A percentile compares a stretch with the other conserved stretches of the same genome.
Conservation (phyloP, 257 asterid genomes). For the Mitragyna speciosa region DNA sequence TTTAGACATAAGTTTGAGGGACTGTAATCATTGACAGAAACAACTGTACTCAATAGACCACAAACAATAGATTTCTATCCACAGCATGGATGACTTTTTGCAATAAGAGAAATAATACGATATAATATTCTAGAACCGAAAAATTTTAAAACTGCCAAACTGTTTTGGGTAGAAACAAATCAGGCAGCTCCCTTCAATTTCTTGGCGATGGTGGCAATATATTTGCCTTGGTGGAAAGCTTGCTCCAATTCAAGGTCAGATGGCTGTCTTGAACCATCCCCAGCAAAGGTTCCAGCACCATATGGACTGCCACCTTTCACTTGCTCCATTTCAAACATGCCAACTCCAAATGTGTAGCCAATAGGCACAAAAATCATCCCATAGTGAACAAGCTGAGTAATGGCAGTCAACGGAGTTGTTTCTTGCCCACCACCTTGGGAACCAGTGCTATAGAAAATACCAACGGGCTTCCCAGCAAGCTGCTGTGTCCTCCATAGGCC, state of each 20-base stretch:
- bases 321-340: conserved; percentile 75
- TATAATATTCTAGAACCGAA: not conserved
- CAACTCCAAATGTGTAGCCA: conserved; percentile 75
- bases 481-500: conserved; percentile 83
- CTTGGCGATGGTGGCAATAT: conserved; percentile 35
- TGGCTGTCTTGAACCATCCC: conserved; percentile 58
- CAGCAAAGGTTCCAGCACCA: conserved; percentile 82
- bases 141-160: conserved; percentile 18
- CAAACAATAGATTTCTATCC: conserved; percentile 3
- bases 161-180: conserved; percentile 5
- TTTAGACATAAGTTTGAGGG: conserved; percentile 9
- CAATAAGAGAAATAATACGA: conserved; percentile 18
- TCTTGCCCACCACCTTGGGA: conserved; percentile 91
- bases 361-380: conserved; percentile 78
- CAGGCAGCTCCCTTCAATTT: conserved; percentile 38
- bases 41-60: conserved; percentile 6
- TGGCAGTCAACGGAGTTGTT: conserved; percentile 85
- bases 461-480: conserved; percentile 92
- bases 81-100: conserved; percentile 7
- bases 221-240: conserved; percentile 44
- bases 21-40: conserved; percentile 3
- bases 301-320: conserved; percentile 93
- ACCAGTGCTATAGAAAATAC: conserved; percentile 80
- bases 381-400: conserved; percentile 75
- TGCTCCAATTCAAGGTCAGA: conserved; percentile 39